These are phyloP conservation scores for Rhizopogon vesiculosus DNA, from an alignment of 768 basidiomycete genomes.

Conservation along the genomic window DNA sequence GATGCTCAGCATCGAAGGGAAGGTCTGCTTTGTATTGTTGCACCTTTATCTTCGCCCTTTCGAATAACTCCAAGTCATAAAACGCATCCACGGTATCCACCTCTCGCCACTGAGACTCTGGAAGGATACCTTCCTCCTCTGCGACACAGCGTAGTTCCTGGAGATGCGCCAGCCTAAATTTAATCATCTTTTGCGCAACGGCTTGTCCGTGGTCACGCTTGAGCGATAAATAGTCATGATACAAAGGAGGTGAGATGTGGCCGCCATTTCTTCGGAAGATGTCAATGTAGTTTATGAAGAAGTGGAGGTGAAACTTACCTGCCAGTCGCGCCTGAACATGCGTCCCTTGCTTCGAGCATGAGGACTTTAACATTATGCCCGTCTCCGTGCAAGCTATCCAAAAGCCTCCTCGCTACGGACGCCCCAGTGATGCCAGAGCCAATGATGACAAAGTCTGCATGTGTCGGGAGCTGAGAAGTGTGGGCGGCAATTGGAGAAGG, in stretches of 20 bases:
- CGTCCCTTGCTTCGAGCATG: conserved; percentile 79
- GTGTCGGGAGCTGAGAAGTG: conserved; percentile 19
- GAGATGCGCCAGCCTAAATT: conserved; percentile 60
- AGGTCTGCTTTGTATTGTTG: conserved; percentile 42
- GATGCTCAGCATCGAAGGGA: conserved; percentile 39
- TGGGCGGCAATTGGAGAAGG: conserved; percentile 43
- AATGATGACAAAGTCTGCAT: conserved; percentile 66
- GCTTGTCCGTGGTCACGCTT: conserved; percentile 41
- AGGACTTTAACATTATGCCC: conserved; percentile 41
- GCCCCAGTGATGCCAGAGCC: conserved; percentile 79
- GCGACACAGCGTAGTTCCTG: conserved; percentile 43
- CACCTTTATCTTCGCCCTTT: conserved; percentile 37
- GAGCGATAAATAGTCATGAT: conserved; percentile 50
- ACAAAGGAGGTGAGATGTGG: conserved; percentile 57
- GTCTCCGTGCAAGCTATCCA: conserved; percentile 29
- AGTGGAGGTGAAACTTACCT: conserved; percentile 36
- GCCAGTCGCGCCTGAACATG: conserved; percentile 71
- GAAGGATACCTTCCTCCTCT: conserved; percentile 46
- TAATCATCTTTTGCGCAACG: conserved; percentile 47
- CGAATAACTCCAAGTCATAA: conserved; percentile 36
- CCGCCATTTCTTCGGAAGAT: conserved; percentile 55
- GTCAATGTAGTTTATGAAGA: neutral
- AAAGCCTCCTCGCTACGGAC: conserved; percentile 49
- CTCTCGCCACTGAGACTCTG: conserved; percentile 50
- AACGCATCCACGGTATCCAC: conserved; percentile 60